phyloP scores from a whole-genome alignment of 75 land plant species.

The Adiantum capillusveneris region DNA sequence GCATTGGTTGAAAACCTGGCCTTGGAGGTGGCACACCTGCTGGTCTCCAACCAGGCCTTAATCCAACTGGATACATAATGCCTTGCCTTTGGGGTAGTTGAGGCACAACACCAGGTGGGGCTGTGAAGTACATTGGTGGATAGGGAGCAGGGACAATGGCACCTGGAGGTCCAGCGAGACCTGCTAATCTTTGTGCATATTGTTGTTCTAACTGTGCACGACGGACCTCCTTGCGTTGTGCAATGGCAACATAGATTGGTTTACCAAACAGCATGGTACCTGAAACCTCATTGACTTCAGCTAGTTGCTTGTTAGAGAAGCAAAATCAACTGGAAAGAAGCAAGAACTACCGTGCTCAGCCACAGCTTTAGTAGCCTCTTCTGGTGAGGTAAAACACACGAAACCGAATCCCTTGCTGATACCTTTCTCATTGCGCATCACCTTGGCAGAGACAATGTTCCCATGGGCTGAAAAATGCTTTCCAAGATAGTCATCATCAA shows the following conservation, averaged over 20 bases:
- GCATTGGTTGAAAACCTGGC: slow-evolving; percentile 40
- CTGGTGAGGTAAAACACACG: slow-evolving; percentile 58
- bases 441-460: slow-evolving; percentile 51
- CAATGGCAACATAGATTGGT: slow-evolving; percentile 72
- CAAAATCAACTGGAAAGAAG: neutral
- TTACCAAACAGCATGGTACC: slow-evolving; percentile 48
- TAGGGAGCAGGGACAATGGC: slow-evolving; percentile 51
- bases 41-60: slow-evolving; percentile 60
- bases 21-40: slow-evolving; percentile 21
- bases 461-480: slow-evolving; percentile 47
- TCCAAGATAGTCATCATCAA: slow-evolving; percentile 47
- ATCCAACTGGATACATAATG: slow-evolving; percentile 48
- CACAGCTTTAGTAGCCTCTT: slow-evolving; percentile 61
- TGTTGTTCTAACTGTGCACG: slow-evolving; percentile 55
- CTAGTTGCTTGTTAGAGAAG: too few species aligned
- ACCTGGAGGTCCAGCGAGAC: slow-evolving; percentile 30
- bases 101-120: slow-evolving; percentile 40
- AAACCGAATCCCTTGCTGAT: slow-evolving; percentile 67
- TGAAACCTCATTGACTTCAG: slow-evolving; percentile 4
- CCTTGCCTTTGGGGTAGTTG: slow-evolving; percentile 44
- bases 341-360: slow-evolving; percentile 7
- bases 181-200: slow-evolving; percentile 33
- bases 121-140: slow-evolving; percentile 35
- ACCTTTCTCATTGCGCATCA: slow-evolving; percentile 61
- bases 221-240: slow-evolving; percentile 70